Evolutionary conservation across 352 stramenopile species (phyloP), one percentile per base, ranked within the genome.

Genomic region (Phytophthora litchii): DNA sequence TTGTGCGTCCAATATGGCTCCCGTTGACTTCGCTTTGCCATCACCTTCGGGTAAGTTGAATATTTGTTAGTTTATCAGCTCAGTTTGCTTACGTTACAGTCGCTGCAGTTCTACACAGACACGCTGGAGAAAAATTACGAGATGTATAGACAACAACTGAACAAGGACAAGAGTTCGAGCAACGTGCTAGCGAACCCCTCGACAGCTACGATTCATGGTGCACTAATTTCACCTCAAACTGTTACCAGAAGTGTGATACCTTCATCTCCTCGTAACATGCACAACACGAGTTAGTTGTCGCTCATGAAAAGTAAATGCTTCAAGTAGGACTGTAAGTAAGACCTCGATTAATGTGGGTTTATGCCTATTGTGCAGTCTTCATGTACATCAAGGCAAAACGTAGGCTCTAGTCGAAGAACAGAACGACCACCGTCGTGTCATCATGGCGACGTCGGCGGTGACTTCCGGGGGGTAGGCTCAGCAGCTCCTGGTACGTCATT

Each of bases 341-440:
- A 37, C 43, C 40, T 62, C 19, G 8, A 36, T 64, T 64, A 16
- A 25, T 35, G 40, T 31, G 34, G n/a, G 47, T 42, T 61, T 66
- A 61, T 27, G 29, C 16, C 36, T 35, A 41, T 51, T 46, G 31
- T 58, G 36, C 25, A 53, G 45, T 55, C 25, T 49, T 58, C 34
- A 21, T 52, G 14, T 57, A 41, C 29, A 51, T 45, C 23, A 61
- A 68, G 42, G 11, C 42, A 52, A 48, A 17, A 43, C 35, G 21
- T 51, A 55, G 46, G 56, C 51, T 58, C 63, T 80, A 87, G 36
- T 91, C 70, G 51, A 95, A 90, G 67, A 93, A 96, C 16, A 98
- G 68, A 25, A 98, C 90, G 10, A 97, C 69, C 27, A 90, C 92
- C 6, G 89, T 98, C 21, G 94, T 97, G 65, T 98, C 93, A 70